A percentile compares a stretch with the other conserved stretches of the same genome.
Evolutionary conservation across 1,284 basidiomycete species (phyloP).

Genomic region (Rhizoctonia solani): DNA sequence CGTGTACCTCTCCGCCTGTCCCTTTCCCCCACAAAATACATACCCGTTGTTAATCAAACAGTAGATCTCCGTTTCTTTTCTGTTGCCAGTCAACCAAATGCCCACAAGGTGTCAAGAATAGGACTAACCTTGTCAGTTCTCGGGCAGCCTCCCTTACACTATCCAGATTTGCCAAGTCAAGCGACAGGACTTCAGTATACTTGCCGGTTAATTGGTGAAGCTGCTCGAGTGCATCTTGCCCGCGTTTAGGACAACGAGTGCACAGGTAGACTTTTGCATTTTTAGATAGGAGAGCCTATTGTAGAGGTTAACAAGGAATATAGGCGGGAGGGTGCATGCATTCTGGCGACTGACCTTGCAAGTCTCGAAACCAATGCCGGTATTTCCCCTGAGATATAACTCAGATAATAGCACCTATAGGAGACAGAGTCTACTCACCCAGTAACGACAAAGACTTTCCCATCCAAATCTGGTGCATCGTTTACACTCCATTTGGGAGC

Average conservation of each 20-base stretch:
- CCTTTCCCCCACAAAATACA: background rate
- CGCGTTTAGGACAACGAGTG: constrained; percentile 32
- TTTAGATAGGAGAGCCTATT: constrained; percentile 30
- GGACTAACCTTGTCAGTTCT: constrained; percentile 21
- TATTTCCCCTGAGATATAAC: constrained; percentile 1
- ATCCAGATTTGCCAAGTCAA: constrained; percentile 16
- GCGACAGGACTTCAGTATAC: background rate
- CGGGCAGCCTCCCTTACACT: background rate
- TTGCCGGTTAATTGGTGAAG: constrained; percentile 29
- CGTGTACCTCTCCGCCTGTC: no score
- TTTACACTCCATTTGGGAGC: constrained; percentile 28
- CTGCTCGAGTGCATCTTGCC: constrained; percentile 33
- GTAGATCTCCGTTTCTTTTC: constrained; percentile 33
- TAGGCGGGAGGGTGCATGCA: background rate
- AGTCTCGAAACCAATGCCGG: constrained; percentile 24
- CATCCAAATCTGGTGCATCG: constrained; percentile 36
- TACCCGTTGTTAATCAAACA: constrained; percentile 36
- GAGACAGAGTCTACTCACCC: background rate
- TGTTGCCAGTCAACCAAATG: background rate
- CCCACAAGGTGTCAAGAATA: background rate
- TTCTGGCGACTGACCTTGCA: constrained; percentile 10
- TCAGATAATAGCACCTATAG: background rate
- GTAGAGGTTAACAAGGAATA: background rate
- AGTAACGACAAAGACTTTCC: constrained; percentile 37
- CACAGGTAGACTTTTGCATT: constrained; percentile 40